A percentile compares a stretch with the other conserved stretches of the same genome.
Evolutionary conservation across 371 early-diverging fungal species (phyloP).

Genomic region (Choanephora cucurbitarum): DNA sequence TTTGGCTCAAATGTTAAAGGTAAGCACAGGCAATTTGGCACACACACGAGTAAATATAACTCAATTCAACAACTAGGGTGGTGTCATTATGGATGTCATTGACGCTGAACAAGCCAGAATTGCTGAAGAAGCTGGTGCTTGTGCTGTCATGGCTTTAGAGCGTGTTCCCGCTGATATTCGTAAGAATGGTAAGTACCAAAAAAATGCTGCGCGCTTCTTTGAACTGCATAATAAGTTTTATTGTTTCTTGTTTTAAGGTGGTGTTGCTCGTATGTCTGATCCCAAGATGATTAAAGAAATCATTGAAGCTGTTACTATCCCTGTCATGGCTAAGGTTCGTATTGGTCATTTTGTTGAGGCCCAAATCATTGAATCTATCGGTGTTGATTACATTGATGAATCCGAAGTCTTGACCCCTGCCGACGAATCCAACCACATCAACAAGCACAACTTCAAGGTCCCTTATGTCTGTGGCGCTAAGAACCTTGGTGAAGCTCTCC

Average conservation of each 20-base stretch:
- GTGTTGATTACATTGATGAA: conserved; percentile 97
- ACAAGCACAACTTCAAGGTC: conserved; percentile 89
- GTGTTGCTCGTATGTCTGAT: conserved; percentile 98
- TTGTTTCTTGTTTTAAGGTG: conserved; percentile 55
- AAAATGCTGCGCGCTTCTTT: not conserved
- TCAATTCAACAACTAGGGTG: conserved; percentile 64
- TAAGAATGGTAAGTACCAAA: conserved; percentile 73
- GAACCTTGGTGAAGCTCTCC: conserved; percentile 96
- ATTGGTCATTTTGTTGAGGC: conserved; percentile 99
- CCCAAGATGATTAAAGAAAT: conserved; percentile 97
- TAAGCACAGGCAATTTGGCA: conserved; percentile 26
- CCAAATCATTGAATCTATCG: conserved; percentile 89
- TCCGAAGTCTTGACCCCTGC: conserved; percentile 96
- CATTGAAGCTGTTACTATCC: conserved; percentile 93
- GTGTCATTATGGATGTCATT: conserved; percentile 99
- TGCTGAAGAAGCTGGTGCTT: conserved; percentile 97
- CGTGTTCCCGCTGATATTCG: conserved; percentile 98
- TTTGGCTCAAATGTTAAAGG: conserved; percentile 98
- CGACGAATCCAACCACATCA: conserved; percentile 91
- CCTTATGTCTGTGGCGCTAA: conserved; percentile 97
- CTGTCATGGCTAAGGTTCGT: conserved; percentile 98
- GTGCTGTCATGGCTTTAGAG: conserved; percentile 98
- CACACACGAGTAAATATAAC: not conserved
- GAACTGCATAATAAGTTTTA: not conserved
- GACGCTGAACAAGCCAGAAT: conserved; percentile 96